Conservation (phyloP, 768 basidiomycete genomes). For the Dacryopinax primogenitus region DNA sequence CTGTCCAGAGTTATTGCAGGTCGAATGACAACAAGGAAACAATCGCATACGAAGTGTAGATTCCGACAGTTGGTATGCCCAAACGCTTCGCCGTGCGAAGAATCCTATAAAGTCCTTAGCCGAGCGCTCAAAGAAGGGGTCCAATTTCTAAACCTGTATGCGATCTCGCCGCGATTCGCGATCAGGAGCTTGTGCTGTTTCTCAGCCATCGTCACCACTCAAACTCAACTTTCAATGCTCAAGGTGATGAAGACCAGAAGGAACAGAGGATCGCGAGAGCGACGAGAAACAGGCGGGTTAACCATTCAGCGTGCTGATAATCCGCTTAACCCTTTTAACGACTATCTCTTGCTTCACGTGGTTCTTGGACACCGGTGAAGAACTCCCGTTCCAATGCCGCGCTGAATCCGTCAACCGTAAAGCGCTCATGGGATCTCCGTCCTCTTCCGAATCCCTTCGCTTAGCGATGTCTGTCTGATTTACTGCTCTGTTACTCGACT, state of each 20-base stretch:
- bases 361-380: background rate
- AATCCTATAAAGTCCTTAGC: constrained; percentile 33
- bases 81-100: constrained; percentile 43
- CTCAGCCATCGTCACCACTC: background rate
- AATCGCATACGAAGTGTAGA: constrained; percentile 40
- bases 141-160: constrained; percentile 19
- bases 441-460: too few relatives aligned
- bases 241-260: too few relatives aligned
- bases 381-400: background rate
- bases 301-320: background rate
- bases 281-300: too few relatives aligned
- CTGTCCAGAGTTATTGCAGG: background rate
- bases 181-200: constrained; percentile 32
- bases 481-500: too few relatives aligned
- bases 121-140: background rate
- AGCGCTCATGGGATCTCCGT: too few relatives aligned
- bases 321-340: constrained; percentile 31
- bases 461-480: too few relatives aligned
- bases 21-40: background rate
- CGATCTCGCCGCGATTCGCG: constrained; percentile 64
- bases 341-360: constrained; percentile 40
- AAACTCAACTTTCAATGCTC: background rate
- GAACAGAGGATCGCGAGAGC: too few relatives aligned
- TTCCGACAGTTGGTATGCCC: constrained; percentile 40
- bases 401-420: background rate